Evolutionary conservation across 371 early-diverging fungal genomes (phyloP).

Genomic region (Modicella reniformis): DNA sequence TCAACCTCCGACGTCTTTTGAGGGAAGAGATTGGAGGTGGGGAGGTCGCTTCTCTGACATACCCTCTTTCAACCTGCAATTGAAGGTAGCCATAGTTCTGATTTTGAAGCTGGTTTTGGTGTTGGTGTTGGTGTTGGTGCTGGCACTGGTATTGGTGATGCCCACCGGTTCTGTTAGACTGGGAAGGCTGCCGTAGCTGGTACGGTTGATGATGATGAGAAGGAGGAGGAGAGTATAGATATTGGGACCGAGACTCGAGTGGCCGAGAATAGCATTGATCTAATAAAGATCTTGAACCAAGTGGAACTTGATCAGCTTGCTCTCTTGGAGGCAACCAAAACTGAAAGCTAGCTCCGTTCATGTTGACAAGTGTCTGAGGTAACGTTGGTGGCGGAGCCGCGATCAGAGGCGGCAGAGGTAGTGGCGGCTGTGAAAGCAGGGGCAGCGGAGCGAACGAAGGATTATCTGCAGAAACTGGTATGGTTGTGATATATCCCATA

Average conservation of each 20-base stretch:
- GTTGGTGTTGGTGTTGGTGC: background rate
- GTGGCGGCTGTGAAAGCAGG: too few species aligned
- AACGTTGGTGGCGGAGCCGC: background rate
- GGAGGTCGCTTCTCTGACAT: background rate
- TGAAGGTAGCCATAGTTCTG: background rate
- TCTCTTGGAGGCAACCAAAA: background rate
- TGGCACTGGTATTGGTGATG: background rate
- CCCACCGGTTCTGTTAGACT: background rate
- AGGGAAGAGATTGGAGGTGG: conserved; percentile 9
- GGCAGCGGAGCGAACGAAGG: background rate
- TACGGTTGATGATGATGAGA: background rate
- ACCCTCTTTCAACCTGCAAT: background rate
- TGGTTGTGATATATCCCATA: background rate
- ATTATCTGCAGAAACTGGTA: background rate
- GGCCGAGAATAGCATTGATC: background rate
- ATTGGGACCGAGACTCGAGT: background rate
- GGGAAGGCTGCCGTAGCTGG: background rate
- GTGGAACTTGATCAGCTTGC: background rate
- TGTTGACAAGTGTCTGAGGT: background rate
- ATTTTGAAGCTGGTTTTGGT: background rate
- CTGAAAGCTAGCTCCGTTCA: background rate
- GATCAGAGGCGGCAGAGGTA: too few species aligned
- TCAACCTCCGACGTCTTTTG: conserved; percentile 39
- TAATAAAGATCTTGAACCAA: background rate
- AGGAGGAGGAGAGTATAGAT: background rate